Percentiles rank a stretch among this genome's conserved stretches.
Conservation (phyloP, 345 rosid species). For the Cardamine resedifolia region DNA sequence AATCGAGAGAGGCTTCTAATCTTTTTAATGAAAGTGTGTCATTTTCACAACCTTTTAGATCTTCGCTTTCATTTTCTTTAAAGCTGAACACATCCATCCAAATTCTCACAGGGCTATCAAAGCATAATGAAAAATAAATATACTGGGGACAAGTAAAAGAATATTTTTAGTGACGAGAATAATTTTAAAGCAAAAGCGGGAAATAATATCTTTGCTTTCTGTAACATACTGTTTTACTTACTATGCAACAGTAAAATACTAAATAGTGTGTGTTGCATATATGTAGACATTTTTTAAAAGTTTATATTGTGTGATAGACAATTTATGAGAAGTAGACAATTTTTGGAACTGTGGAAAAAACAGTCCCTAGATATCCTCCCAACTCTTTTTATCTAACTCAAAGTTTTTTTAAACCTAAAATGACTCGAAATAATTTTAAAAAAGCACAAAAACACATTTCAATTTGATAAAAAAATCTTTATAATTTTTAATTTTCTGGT, state of each 20-base stretch:
- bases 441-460: not conserved
- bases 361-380: not conserved
- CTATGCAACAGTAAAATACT: conserved; percentile 21
- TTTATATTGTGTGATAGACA: not conserved
- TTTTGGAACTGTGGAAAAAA: not conserved
- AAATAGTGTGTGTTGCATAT: not conserved
- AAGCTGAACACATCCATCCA: conserved; percentile 16
- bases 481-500: no score
- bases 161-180: not conserved
- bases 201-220: not conserved
- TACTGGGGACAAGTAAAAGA: not conserved
- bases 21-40: conserved; percentile 30
- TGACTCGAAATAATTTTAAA: not conserved
- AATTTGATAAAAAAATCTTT: not conserved
- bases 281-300: not conserved
- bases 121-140: not conserved
- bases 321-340: not conserved
- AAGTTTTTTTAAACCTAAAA: not conserved
- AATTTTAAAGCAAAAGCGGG: not conserved
- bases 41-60: conserved; percentile 36
- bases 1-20: conserved; percentile 1
- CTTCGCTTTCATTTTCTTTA: conserved; percentile 13
- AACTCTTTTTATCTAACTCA: not conserved
- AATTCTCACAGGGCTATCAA: conserved; percentile 7
- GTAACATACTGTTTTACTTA: conserved; percentile 22